phyloP scores from a whole-genome alignment of 163 green algal genomes.

The Scenedesmus sp. region DNA sequence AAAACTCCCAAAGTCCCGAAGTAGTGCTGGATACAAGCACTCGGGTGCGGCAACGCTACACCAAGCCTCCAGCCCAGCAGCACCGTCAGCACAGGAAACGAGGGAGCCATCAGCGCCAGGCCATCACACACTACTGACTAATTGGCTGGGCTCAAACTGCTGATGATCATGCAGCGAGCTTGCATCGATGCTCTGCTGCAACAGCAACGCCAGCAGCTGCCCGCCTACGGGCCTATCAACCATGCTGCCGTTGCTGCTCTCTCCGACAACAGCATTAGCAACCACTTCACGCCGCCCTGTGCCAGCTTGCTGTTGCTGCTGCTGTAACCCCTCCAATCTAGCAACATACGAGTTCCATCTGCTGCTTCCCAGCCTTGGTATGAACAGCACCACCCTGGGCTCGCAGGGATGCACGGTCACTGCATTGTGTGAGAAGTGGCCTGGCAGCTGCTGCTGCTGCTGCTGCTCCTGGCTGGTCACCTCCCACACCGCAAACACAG shows the following conservation, averaged over 20 bases:
- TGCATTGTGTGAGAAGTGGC: constrained; percentile 49
- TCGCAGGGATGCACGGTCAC: constrained; percentile 48
- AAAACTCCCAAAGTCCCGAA: too few relatives aligned
- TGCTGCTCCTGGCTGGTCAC: background rate
- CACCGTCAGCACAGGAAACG: too few relatives aligned
- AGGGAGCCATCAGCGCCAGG: too few relatives aligned
- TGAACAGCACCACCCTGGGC: constrained; percentile 5
- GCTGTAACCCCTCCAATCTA: background rate
- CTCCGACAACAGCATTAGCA: background rate
- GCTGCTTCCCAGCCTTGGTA: background rate
- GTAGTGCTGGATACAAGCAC: too few relatives aligned
- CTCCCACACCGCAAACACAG: constrained; percentile 36
- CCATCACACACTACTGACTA: background rate
- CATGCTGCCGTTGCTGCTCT: background rate
- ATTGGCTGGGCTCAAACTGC: constrained; percentile 11
- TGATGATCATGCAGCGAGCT: constrained; percentile 50
- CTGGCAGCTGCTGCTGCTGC: background rate
- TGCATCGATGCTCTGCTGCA: constrained; percentile 6
- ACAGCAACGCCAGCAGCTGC: background rate
- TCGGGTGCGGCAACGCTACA: too few relatives aligned
- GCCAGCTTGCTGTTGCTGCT: constrained; percentile 7
- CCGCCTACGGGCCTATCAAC: background rate
- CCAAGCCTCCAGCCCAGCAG: too few relatives aligned
- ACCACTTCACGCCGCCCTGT: background rate
- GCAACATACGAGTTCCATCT: background rate